Evolutionary conservation across 108 stramenopile genomes (phyloP), one percentile per base, ranked within the genome.

Genomic region (Discostella pseudostelligera): DNA sequence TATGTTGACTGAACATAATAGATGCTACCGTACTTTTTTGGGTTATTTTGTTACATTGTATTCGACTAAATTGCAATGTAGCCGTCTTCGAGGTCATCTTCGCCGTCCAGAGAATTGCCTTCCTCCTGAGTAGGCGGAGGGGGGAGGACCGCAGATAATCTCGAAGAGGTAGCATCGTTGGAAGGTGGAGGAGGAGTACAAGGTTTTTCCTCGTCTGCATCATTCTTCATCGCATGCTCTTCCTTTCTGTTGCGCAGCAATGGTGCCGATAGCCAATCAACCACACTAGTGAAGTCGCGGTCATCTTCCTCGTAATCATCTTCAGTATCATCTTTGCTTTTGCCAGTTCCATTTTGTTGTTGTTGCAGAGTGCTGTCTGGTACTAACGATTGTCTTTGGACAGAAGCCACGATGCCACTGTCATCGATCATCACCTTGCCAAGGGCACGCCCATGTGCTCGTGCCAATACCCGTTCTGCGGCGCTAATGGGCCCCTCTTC

Each of bases 21-120:
- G 4, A 32, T 3, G 5, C 32, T 5, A 32, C 32, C 32, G 3
- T 5, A 32, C 3, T 4, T 32, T 32, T 3, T 32, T 32, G 3
- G 4, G 32, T 3, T 32, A 32, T 32, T 32, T 32, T 3, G 3
- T 32, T 4, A 5, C 32, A 3, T 32, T 4, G 32, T 5, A 4
- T 32, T 32, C 32, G 28, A 47, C 56, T 72, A 80, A 28, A 80
- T 49, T 43, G 74, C 74, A 36, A 80, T 81, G 68, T 62, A 85
- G 11, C 84, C 84, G 67, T 85, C 84, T 39, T 78, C 76, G 21
- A 70, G 32, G 22, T 68, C 80, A 48, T 81, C 71, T 20, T 79
- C 77, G 37, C 39, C 69, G 12, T 50, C 63, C 12, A 13, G n/a
- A 26, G 32, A 32, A 32, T 32, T 32, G 32, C 5, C 5, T 32